phyloP scores from a whole-genome alignment of 108 stramenopile species.

The Skeletonema costatum region DNA sequence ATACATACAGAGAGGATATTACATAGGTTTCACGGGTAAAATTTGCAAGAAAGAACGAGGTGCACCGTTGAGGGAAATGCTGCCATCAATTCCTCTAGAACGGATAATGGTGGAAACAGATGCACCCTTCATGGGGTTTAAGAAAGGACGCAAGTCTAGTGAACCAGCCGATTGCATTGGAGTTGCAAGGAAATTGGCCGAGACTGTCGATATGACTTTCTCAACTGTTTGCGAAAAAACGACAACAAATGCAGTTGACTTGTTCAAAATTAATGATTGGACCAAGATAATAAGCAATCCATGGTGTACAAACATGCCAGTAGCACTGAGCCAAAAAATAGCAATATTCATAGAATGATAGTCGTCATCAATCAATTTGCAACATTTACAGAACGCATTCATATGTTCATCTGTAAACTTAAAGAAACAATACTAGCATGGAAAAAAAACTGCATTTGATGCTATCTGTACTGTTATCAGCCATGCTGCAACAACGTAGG shows the following conservation, averaged over 20 bases:
- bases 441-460: too few relatives aligned
- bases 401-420: too few relatives aligned
- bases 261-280: conserved; percentile 1
- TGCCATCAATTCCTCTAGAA: conserved; percentile 50
- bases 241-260: conserved; percentile 5
- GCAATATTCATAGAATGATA: too few relatives aligned
- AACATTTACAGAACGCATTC: too few relatives aligned
- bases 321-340: too few relatives aligned
- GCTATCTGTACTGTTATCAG: too few relatives aligned
- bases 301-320: too few relatives aligned
- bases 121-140: conserved; percentile 60
- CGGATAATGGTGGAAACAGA: conserved; percentile 57
- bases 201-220: conserved; percentile 34
- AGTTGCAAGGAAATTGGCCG: conserved; percentile 44
- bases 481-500: too few relatives aligned
- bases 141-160: conserved; percentile 35
- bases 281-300: too few relatives aligned
- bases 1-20: conserved; percentile 54
- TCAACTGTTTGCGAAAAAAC: conserved; percentile 29
- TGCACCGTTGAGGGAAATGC: conserved; percentile 41
- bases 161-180: conserved; percentile 53
- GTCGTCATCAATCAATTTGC: too few relatives aligned
- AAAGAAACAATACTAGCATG: too few relatives aligned
- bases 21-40: conserved; percentile 57
- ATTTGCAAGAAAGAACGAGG: conserved; percentile 62